Evolutionary conservation across 2,329 filamentous ascomycete genomes (phyloP).

Genomic region (Fusarium hostae): DNA sequence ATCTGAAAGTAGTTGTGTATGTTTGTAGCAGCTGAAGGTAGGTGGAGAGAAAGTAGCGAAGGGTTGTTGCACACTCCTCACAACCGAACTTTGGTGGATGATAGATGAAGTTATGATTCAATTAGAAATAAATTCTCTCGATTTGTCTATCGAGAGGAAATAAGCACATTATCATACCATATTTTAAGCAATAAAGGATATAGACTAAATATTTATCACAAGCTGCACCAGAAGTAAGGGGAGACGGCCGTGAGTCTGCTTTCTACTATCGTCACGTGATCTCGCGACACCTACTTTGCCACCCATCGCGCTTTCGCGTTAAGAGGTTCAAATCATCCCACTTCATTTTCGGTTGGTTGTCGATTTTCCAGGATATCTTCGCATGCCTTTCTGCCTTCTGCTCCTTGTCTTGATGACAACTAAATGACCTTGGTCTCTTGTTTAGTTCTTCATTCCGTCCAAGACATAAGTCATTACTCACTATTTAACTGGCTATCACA

Average conservation of each 20-base stretch:
- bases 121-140: no score
- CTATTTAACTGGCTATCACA: slow-evolving; percentile 7
- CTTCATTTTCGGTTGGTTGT: slow-evolving; percentile 2
- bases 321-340: slow-evolving; percentile 35
- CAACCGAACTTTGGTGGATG: background rate
- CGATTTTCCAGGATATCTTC: background rate
- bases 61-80: background rate
- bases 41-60: background rate
- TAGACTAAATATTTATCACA: background rate
- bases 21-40: background rate
- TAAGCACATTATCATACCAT: background rate
- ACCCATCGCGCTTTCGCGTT: slow-evolving; percentile 37
- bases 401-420: background rate
- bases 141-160: background rate
- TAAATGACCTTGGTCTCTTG: background rate
- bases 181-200: background rate
- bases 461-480: background rate
- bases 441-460: background rate
- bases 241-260: no score
- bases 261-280: slow-evolving; percentile 45
- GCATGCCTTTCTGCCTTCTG: background rate
- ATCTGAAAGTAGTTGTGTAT: background rate
- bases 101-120: no score
- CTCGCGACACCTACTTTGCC: slow-evolving; percentile 43
- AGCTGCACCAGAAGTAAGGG: background rate